Base-by-base conservation (phyloP, 192 early-diverging fungal genomes). In the Coemansia sp. region DNA sequence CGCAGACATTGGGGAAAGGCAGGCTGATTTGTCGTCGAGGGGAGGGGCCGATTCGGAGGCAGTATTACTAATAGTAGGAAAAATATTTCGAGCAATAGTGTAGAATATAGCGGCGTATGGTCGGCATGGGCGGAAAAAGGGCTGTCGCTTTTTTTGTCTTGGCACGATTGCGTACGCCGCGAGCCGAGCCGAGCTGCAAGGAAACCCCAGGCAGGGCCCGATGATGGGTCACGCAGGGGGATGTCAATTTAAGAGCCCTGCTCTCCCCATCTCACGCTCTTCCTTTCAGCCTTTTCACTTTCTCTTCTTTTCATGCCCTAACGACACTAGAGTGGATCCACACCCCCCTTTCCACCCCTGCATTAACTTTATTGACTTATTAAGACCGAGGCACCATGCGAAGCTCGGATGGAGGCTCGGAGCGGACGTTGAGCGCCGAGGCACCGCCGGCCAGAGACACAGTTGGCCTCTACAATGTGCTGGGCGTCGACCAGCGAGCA, bases 381-480 rank as follows among this genome's bases (percentile, higher is more conserved):
- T 20, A 20, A 3, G 43, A 20, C 58, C 64, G 31, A 31, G 31
- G 5, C 11, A 25, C 16, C 21, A 75, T 69, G 21, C 73, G 73
- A 31, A 33, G 18, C 25, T 65, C 68, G 11, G 71, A 70, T 37
- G 58, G 67, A 23, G 68, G 48, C 26, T 75, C 77, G 7, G 77
- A 75, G 42, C 72, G 52, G 36, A 79, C 70, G 6, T 72, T 68
- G 2, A 61, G 52, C 20, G 18, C 62, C 2, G 62, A 61, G 48
- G 36, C 61, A 28, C 26, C 52, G 12, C 52, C 25, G 16, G 45
- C 20, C 37, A 45, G 38, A 14, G 68, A 74, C 64, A 69, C 89
- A n/a, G 74, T 73, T 0, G 90, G 93, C 64, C 89, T 93, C 48
- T 99, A 99, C 82, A 91, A 91, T 78, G 85, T 93, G 45, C 78